A percentile compares a stretch with the other conserved stretches of the same genome.
Evolutionary conservation across 1,284 basidiomycete genomes (phyloP).

Genomic region (Trichosporon sp.): DNA sequence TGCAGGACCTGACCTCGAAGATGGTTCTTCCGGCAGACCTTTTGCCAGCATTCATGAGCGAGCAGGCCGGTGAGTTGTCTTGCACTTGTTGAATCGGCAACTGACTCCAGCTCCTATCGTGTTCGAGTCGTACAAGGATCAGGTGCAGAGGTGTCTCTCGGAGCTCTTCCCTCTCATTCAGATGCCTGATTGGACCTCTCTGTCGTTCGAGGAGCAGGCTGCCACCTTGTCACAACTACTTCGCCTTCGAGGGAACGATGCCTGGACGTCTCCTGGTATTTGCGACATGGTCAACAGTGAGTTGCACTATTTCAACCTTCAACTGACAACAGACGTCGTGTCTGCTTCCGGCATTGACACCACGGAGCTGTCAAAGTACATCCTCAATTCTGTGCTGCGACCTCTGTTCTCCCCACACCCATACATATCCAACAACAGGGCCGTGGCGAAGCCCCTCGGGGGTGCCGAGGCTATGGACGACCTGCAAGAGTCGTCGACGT

Average conservation of each 20-base stretch:
- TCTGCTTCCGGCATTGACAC: conserved; percentile 16
- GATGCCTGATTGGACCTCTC: conserved; percentile 30
- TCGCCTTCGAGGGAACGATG: conserved; percentile 41
- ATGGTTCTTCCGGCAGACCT: conserved; percentile 41
- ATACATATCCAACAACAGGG: conserved; percentile 33
- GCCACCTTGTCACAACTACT: conserved; percentile 33
- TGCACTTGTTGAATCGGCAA: background rate
- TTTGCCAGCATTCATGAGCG: conserved; percentile 36
- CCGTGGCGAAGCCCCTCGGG: conserved; percentile 34
- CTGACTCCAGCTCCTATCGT: conserved; percentile 18
- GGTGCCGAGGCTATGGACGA: conserved; percentile 57
- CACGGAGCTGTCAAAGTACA: conserved; percentile 31
- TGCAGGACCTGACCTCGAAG: background rate
- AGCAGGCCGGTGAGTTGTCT: conserved; percentile 32
- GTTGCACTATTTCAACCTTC: background rate
- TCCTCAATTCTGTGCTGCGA: conserved; percentile 36
- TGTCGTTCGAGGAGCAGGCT: conserved; percentile 38
- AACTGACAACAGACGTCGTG: background rate
- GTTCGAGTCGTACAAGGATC: conserved; percentile 14
- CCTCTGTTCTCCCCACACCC: conserved; percentile 39
- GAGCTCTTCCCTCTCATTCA: conserved; percentile 2
- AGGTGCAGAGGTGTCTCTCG: background rate
- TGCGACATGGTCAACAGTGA: conserved; percentile 36
- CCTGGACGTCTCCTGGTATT: conserved; percentile 39
- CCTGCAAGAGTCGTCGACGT: conserved; percentile 43